Evolutionary conservation across 2,329 filamentous ascomycete species (phyloP).

Genomic region (Achaetomium macrosporum): DNA sequence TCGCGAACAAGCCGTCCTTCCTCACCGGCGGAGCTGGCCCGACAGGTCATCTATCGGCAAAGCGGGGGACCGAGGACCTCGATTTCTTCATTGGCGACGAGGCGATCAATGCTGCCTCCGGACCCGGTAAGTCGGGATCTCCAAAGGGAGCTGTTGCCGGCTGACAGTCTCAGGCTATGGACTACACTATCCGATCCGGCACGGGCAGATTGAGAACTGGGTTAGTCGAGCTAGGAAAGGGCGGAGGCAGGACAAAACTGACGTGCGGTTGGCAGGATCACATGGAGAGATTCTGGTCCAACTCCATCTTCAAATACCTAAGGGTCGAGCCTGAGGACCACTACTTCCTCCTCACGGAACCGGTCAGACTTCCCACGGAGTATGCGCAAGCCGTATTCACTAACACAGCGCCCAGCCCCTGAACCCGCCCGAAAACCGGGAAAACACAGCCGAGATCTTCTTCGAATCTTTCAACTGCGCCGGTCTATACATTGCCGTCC

Average conservation of each 20-base stretch:
- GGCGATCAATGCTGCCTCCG: slow-evolving; percentile 74
- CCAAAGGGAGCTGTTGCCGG: background rate
- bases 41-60: slow-evolving; percentile 74
- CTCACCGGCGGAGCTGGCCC: slow-evolving; percentile 84
- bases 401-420: slow-evolving; percentile 59
- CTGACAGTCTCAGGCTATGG: slow-evolving; percentile 64
- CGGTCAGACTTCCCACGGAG: slow-evolving; percentile 45
- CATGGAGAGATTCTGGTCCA: slow-evolving; percentile 99
- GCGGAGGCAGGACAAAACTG: slow-evolving; percentile 19
- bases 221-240: slow-evolving; percentile 43
- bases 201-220: slow-evolving; percentile 99
- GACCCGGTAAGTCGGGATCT: slow-evolving; percentile 44
- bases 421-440: slow-evolving; percentile 96
- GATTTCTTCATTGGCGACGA: slow-evolving; percentile 99
- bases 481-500: slow-evolving; percentile 96
- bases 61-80: slow-evolving; percentile 93
- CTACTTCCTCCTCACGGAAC: slow-evolving; percentile 95
- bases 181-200: slow-evolving; percentile 93
- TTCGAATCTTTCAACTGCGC: slow-evolving; percentile 99
- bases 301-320: slow-evolving; percentile 99
- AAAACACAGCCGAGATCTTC: slow-evolving; percentile 99
- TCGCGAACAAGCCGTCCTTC: slow-evolving; percentile 93
- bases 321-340: slow-evolving; percentile 98
- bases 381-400: background rate
- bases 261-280: slow-evolving; percentile 61